These are phyloP conservation scores for Micromonas pusilla DNA, from an alignment of 139 green algal genomes.

Conservation along the genomic window DNA sequence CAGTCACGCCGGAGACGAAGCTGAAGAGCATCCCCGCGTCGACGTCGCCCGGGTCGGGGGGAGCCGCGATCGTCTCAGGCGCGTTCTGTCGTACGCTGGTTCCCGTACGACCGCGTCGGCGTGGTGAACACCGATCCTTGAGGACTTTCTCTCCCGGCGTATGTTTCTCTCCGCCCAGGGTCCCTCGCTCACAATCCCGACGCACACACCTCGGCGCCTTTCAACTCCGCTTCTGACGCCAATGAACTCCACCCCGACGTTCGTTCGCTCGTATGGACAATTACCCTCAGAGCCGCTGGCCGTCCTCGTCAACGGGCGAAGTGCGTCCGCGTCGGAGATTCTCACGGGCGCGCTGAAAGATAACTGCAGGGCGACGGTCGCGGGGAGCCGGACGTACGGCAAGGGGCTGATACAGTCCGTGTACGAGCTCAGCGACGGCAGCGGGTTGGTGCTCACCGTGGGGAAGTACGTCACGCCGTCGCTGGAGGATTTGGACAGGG, in stretches of 20 bases:
- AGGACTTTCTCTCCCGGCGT: no score
- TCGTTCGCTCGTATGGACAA: no score
- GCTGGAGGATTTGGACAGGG: constrained; percentile 59
- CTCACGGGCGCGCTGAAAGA: constrained; percentile 79
- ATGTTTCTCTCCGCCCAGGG: no score
- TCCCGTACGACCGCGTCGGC: no score
- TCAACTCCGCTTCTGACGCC: no score
- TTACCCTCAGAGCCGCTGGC: constrained; percentile 35
- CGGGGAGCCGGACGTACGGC: constrained; percentile 78
- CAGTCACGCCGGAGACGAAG: not conserved
- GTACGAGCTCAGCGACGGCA: constrained; percentile 87
- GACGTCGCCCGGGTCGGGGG: not conserved
- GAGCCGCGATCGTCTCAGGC: no score
- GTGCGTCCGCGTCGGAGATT: constrained; percentile 83
- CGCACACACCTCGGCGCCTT: no score
- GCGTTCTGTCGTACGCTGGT: no score
- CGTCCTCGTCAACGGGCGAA: constrained; percentile 81
- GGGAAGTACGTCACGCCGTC: constrained; percentile 89
- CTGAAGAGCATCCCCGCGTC: not conserved
- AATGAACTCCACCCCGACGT: no score
- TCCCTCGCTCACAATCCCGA: no score
- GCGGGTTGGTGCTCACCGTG: constrained; percentile 83
- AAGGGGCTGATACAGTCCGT: constrained; percentile 96
- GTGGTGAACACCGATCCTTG: no score
- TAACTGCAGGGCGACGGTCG: constrained; percentile 87